Evolutionary conservation across 2,329 filamentous ascomycete genomes (phyloP), one percentile per base, ranked within the genome.

Genomic region (Didymellaceae sp.): DNA sequence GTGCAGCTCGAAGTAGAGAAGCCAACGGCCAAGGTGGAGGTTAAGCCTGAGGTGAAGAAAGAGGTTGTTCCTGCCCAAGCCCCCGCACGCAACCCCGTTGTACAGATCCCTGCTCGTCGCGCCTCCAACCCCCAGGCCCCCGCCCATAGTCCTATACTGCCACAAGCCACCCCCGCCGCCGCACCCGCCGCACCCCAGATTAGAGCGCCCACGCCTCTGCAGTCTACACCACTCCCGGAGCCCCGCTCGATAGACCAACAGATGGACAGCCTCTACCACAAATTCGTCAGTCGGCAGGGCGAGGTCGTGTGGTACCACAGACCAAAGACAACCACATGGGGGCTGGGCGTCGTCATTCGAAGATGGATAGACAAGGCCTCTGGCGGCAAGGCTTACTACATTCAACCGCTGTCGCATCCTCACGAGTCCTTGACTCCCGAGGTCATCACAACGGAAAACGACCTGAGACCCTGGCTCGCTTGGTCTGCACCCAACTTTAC

Each of bases 281-380:
- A 70, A 47, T 83, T 81, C 61, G 67, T 82, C 16, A 82, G 78
- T 58, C 74, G 82, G 5, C 75, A 77, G 3, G 82, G 82, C 6
- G 82, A 85, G 61, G 67, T 84, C 0, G 78, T 82, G 3, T 84
- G 82, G 82, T 84, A 82, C 58, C 76, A 77, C 50, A 75, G 79
- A 26, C 77, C 75, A 5, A 61, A 66, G 44, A 66, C 59, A 9
- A 59, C 68, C 13, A 78, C 81, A 11, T 85, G 82, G 81, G 80
- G 80, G 20, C 70, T 85, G 5, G 80, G 80, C 6, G 72, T 82
- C 2, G 75, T 84, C 11, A 61, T 75, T 3, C 76, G 77, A 35
- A 74, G 82, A 28, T 79, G 77, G 69, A 52, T 65, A 63, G 42
- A 63, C 58, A 58, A 68, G 56, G 68, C 68, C 39, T 52, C 25